These are phyloP conservation scores for Tritrichomonas foetus DNA, from an alignment of 208 protist genomes.

Conservation along the genomic window DNA sequence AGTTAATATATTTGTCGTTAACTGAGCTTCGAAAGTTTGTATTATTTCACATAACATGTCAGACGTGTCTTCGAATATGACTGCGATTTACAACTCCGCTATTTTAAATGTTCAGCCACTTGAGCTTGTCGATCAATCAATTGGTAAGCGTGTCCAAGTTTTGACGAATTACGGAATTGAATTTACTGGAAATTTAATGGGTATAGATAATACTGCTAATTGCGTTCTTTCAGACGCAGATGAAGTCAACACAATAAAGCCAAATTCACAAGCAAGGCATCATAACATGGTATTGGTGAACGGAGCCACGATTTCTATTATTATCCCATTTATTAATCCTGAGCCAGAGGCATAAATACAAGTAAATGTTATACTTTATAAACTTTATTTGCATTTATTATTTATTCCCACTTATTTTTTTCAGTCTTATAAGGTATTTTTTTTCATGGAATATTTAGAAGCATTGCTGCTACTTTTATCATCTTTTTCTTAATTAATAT, in stretches of 20 bases:
- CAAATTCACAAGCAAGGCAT: background rate
- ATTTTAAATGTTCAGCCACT: background rate
- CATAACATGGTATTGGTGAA: background rate
- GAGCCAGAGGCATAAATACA: too few species aligned
- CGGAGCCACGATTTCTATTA: background rate
- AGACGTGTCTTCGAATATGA: too few species aligned
- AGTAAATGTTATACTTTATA: too few species aligned
- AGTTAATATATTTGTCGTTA: too few species aligned
- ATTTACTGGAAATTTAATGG: background rate
- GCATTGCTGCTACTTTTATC: too few species aligned
- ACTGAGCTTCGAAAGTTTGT: too few species aligned
- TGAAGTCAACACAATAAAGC: background rate
- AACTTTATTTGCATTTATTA: too few species aligned
- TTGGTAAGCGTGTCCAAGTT: background rate
- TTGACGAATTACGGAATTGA: background rate
- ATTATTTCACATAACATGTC: too few species aligned
- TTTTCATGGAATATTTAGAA: too few species aligned
- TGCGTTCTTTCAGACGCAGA: background rate
- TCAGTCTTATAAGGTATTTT: too few species aligned
- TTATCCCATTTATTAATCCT: background rate
- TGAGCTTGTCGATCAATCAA: background rate
- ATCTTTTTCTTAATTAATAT: too few species aligned
- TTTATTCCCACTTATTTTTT: too few species aligned
- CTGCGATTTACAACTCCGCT: background rate
- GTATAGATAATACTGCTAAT: background rate